These are phyloP conservation scores for Diddensiella santjacobensis DNA, from an alignment of 805 yeast species.

Conservation along the genomic window DNA sequence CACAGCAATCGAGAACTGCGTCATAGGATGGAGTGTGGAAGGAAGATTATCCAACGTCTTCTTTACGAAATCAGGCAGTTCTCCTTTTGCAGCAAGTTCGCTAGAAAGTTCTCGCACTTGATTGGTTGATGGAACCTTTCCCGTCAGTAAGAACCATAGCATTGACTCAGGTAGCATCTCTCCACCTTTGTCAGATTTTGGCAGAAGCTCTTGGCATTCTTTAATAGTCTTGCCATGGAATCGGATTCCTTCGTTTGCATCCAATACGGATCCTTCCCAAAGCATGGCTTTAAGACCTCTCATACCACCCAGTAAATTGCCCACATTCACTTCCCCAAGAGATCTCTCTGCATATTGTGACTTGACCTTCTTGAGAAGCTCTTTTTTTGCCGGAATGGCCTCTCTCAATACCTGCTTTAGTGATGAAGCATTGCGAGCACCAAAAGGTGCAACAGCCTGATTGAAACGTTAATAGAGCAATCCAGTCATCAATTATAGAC, in stretches of 20 bases:
- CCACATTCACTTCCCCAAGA: constrained; percentile 46
- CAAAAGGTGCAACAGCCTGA: neutral
- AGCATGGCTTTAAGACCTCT: constrained; percentile 69
- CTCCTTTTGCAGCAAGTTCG: constrained; percentile 62
- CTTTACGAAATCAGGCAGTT: constrained; percentile 60
- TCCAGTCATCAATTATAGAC: neutral
- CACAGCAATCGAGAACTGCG: constrained; percentile 73
- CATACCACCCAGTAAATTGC: constrained; percentile 65
- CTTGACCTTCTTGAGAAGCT: constrained; percentile 41
- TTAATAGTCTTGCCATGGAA: constrained; percentile 75
- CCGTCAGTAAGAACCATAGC: constrained; percentile 76
- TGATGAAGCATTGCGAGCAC: neutral
- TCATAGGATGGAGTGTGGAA: constrained; percentile 73
- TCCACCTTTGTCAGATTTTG: constrained; percentile 50
- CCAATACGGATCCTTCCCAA: constrained; percentile 79
- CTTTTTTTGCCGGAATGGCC: constrained; percentile 44
- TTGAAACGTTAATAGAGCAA: neutral
- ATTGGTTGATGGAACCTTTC: constrained; percentile 59
- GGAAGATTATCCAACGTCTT: constrained; percentile 63
- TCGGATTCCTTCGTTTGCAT: constrained; percentile 70
- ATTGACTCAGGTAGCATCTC: constrained; percentile 64
- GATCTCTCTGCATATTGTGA: constrained; percentile 34
- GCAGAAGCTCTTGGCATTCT: constrained; percentile 64
- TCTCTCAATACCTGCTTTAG: constrained; percentile 36
- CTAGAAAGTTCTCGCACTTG: constrained; percentile 55